Evolutionary conservation across 2,329 filamentous ascomycete genomes (phyloP).

Genomic region (Colletotrichum sp.): DNA sequence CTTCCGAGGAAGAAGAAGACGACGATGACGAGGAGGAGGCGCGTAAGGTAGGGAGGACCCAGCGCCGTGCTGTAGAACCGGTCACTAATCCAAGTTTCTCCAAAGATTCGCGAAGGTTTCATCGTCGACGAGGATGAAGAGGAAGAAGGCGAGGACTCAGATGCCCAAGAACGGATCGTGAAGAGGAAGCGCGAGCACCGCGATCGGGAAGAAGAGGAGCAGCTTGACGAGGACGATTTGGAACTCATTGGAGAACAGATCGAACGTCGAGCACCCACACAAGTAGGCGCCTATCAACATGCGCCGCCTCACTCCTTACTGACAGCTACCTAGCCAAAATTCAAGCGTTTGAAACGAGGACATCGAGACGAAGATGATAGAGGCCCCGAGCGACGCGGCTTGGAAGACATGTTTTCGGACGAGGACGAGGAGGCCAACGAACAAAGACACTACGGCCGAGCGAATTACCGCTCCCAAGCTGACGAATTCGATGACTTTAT

Average conservation of each 20-base stretch:
- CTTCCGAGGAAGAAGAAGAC: slow-evolving; percentile 90
- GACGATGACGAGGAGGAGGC: slow-evolving; percentile 90
- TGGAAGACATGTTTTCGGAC: slow-evolving; percentile 94
- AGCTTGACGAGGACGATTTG: slow-evolving; percentile 93
- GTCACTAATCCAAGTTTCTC: not conserved
- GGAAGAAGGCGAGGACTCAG: slow-evolving; percentile 65
- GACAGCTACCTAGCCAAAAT: slow-evolving; percentile 70
- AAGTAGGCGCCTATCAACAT: slow-evolving; percentile 60
- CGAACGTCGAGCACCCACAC: slow-evolving; percentile 69
- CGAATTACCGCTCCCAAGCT: slow-evolving; percentile 63
- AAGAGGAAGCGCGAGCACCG: slow-evolving; percentile 78
- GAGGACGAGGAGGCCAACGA: slow-evolving; percentile 80
- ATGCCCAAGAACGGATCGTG: slow-evolving; percentile 59
- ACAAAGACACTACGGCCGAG: slow-evolving; percentile 55
- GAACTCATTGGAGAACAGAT: slow-evolving; percentile 90
- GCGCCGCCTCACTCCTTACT: not conserved
- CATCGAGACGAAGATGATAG: slow-evolving; percentile 77
- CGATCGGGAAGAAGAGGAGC: slow-evolving; percentile 84
- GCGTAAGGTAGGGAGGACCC: slow-evolving; percentile 64
- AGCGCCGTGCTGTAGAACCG: slow-evolving; percentile 17
- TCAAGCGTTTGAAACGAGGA: slow-evolving; percentile 95
- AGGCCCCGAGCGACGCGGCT: slow-evolving; percentile 68
- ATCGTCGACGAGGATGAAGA: slow-evolving; percentile 93
- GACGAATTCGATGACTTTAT: slow-evolving; percentile 97
- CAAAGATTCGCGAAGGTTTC: slow-evolving; percentile 88